phyloP scores from a whole-genome alignment of 306 rosid species.

The Prunus mongolica region DNA sequence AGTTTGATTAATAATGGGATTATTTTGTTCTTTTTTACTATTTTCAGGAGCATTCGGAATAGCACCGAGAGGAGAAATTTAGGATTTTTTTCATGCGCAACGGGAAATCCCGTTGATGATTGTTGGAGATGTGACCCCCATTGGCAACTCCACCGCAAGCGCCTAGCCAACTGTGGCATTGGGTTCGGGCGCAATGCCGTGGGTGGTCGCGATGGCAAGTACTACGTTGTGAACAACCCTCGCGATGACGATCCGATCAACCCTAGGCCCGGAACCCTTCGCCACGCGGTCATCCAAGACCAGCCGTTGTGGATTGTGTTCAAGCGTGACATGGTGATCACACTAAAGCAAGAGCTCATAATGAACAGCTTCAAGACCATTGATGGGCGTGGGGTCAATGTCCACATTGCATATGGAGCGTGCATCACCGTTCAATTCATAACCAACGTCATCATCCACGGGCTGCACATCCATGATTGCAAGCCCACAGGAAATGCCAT shows the following conservation, averaged over 20 bases:
- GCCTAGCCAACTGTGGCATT: conserved; percentile 68
- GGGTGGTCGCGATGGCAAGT: conserved; percentile 84
- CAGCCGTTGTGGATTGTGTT: conserved; percentile 89
- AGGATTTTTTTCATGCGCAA: conserved; percentile 78
- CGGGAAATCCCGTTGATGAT: conserved; percentile 91
- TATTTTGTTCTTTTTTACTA: neutral
- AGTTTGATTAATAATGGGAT: neutral
- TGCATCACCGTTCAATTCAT: conserved; percentile 85
- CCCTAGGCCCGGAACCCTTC: conserved; percentile 85
- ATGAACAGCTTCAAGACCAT: conserved; percentile 99
- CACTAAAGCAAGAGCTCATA: conserved; percentile 76
- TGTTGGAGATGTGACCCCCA: conserved; percentile 92
- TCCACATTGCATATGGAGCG: conserved; percentile 86
- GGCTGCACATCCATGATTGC: conserved; percentile 80
- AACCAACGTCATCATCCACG: conserved; percentile 87
- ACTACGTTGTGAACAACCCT: conserved; percentile 63
- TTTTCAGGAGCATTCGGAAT: conserved; percentile 65
- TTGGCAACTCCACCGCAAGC: conserved; percentile 69
- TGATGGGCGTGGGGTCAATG: conserved; percentile 81
- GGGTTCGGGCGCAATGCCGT: conserved; percentile 92
- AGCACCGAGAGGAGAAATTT: conserved; percentile 65
- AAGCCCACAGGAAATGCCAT: conserved; percentile 88
- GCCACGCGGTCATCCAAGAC: conserved; percentile 89
- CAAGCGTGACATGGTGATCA: conserved; percentile 95
- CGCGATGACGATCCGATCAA: conserved; percentile 64